Conservation (phyloP, 768 basidiomycete species). For the Termitomyces sp. region DNA sequence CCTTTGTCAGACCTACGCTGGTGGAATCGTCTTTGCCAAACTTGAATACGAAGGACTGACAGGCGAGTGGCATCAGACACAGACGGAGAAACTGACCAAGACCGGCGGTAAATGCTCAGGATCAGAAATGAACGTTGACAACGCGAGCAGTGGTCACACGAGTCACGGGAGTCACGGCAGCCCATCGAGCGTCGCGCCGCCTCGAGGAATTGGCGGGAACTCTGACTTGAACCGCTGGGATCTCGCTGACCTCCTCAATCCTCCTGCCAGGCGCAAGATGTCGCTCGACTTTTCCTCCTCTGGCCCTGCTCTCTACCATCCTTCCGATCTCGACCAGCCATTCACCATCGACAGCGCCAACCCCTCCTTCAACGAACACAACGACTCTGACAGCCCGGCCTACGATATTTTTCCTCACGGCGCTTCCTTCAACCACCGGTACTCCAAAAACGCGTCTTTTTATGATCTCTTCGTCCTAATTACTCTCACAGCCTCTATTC, state of each 20-base stretch:
- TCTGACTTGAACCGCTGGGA: conserved; percentile 33
- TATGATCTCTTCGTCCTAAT: conserved; percentile 56
- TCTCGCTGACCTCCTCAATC: conserved; percentile 41
- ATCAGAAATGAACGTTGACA: conserved; percentile 42
- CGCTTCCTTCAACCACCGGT: conserved; percentile 49
- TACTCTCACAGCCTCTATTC: conserved; percentile 58
- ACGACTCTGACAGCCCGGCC: conserved; percentile 44
- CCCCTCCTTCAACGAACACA: conserved; percentile 35
- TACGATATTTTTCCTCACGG: conserved; percentile 61
- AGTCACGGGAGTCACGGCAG: conserved; percentile 20
- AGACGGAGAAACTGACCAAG: not conserved
- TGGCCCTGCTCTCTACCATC: conserved; percentile 38
- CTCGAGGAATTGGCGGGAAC: conserved; percentile 28
- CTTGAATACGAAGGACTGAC: too few relatives aligned
- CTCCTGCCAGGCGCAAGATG: conserved; percentile 31
- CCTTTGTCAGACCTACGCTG: too few relatives aligned
- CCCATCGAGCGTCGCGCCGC: conserved; percentile 15
- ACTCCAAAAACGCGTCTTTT: conserved; percentile 71
- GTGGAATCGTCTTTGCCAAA: too few relatives aligned
- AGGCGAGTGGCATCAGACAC: conserved; percentile 15
- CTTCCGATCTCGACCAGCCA: conserved; percentile 52
- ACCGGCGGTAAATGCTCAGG: conserved; percentile 21
- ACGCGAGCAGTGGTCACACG: conserved; percentile 14
- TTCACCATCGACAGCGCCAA: conserved; percentile 39
- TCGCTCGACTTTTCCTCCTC: conserved; percentile 48